Evolutionary conservation across 306 rosid species (phyloP).

Genomic region (Cucurbita moschata): DNA sequence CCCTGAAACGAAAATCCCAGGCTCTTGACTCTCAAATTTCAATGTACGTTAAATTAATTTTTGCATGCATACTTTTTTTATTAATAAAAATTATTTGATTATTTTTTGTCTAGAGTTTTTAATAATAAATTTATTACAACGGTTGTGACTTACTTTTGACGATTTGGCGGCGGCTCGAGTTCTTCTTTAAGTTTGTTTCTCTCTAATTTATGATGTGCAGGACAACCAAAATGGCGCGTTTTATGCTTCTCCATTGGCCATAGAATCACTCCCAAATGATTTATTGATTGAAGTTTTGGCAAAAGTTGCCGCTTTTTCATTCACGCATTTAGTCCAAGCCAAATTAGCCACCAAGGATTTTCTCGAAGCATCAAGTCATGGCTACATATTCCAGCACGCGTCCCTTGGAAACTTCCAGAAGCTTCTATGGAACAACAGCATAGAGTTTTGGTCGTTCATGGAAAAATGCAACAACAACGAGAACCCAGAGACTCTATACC

Average conservation of each 20-base stretch:
- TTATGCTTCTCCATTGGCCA: neutral
- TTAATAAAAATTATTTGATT: too few species aligned
- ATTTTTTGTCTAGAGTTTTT: too few species aligned
- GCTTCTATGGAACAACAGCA: conserved; percentile 11
- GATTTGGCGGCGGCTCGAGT: too few species aligned
- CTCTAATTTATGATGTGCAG: neutral
- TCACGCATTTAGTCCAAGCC: conserved; percentile 7
- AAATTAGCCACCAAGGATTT: conserved; percentile 12
- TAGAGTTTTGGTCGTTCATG: conserved; percentile 1
- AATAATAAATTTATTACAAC: too few species aligned
- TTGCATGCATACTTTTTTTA: neutral
- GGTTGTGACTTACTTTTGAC: too few species aligned
- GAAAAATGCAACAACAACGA: conserved; percentile 15
- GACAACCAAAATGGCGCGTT: neutral
- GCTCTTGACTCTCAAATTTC: neutral
- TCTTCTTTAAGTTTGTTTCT: too few species aligned
- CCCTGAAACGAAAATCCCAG: neutral
- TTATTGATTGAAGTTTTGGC: conserved; percentile 12
- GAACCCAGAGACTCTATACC: conserved; percentile 15
- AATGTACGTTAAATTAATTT: neutral
- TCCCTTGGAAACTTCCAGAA: conserved; percentile 4
- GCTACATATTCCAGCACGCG: conserved; percentile 10
- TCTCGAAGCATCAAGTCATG: neutral
- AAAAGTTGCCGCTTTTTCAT: conserved; percentile 19
- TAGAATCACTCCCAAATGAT: conserved; percentile 16